Percentiles rank a stretch among this genome's conserved stretches.
These are phyloP conservation scores for Chloropicon primus DNA, from an alignment of 139 green algal species.

Conservation along the genomic window DNA sequence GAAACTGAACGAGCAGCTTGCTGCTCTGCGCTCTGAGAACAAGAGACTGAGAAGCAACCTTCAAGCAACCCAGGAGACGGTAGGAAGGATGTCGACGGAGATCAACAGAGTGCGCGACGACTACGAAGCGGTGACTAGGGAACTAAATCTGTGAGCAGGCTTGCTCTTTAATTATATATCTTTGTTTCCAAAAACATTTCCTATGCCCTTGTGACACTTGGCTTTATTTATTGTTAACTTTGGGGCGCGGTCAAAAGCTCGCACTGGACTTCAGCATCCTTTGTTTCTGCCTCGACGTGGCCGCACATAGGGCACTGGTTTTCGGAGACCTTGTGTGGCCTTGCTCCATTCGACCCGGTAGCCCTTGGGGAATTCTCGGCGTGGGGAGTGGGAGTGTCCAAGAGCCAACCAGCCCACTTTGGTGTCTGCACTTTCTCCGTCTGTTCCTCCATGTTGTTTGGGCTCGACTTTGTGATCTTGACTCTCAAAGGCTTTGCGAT, in stretches of 20 bases:
- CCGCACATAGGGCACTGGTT: not conserved
- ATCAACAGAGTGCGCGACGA: not conserved
- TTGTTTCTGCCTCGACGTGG: not conserved
- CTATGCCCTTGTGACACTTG: too few species aligned
- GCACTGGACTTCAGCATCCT: not conserved
- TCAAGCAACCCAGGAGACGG: not conserved
- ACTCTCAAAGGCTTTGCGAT: not conserved
- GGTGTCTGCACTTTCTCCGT: not conserved
- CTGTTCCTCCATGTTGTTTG: not conserved
- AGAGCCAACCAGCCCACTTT: not conserved
- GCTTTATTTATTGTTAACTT: too few species aligned
- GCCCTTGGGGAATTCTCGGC: not conserved
- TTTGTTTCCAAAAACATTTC: too few species aligned
- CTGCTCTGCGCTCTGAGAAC: not conserved
- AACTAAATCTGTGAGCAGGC: too few species aligned
- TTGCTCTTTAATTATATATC: too few species aligned
- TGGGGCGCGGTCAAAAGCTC: not conserved
- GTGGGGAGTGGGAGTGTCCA: not conserved
- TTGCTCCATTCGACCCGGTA: too few species aligned
- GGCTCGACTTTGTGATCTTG: not conserved
- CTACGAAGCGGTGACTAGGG: not conserved
- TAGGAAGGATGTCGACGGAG: not conserved
- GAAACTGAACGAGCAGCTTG: not conserved
- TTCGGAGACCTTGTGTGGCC: not conserved
- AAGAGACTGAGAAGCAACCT: not conserved